phyloP scores from a whole-genome alignment of 1,139 yeast genomes.

The Suhomyces kunorum region DNA sequence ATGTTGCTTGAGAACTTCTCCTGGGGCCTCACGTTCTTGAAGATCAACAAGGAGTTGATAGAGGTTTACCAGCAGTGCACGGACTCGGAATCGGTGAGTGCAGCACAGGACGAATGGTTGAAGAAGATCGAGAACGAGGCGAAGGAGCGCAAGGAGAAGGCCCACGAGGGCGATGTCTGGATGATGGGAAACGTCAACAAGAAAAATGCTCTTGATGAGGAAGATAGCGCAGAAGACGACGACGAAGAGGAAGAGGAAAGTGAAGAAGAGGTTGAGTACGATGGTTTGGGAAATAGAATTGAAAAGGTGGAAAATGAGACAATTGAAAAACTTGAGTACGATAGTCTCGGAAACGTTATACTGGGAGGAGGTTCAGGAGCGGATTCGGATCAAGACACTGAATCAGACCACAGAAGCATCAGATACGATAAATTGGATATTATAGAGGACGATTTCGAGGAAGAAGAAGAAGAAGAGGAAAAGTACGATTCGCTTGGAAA shows the following conservation, averaged over 20 bases:
- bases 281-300: constrained; percentile 14
- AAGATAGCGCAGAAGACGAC: constrained; percentile 15
- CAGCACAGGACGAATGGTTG: constrained; percentile 79
- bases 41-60: constrained; percentile 76
- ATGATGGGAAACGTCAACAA: constrained; percentile 76
- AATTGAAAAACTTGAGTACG: constrained; percentile 13
- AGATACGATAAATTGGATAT: constrained; percentile 18
- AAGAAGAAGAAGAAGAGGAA: constrained; percentile 9
- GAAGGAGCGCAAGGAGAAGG: constrained; percentile 57
- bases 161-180: constrained; percentile 69
- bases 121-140: constrained; percentile 67
- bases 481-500: constrained; percentile 10
- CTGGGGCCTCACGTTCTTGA: constrained; percentile 88
- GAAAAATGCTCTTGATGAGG: constrained; percentile 12
- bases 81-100: constrained; percentile 71
- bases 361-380: background rate
- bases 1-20: constrained; percentile 75
- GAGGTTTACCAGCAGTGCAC: constrained; percentile 76
- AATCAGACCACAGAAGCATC: constrained; percentile 3
- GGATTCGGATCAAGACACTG: too few species aligned
- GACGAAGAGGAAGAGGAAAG: constrained; percentile 14
- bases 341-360: constrained; percentile 14
- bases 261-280: constrained; percentile 13
- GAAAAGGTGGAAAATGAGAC: too few species aligned
- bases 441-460: constrained; percentile 6